phyloP scores from a whole-genome alignment of 2,329 filamentous ascomycete species.

The Sclerotinia minor region DNA sequence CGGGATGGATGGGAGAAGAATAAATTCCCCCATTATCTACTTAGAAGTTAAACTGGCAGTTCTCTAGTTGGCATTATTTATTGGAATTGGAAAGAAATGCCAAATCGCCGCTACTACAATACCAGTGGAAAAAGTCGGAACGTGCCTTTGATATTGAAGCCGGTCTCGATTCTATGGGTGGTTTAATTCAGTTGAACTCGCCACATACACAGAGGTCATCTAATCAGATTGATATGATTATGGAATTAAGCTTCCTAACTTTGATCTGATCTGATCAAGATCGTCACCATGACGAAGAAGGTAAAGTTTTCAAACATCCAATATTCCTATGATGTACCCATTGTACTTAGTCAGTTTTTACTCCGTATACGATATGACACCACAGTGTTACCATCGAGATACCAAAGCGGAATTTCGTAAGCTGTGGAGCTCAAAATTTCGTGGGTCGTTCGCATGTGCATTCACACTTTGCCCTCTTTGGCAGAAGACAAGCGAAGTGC shows the following conservation, averaged over 20 bases:
- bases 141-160: neutral
- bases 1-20: neutral
- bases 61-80: neutral
- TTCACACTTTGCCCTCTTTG: neutral
- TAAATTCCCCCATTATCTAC: neutral
- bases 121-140: slow-evolving; percentile 9
- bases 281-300: neutral
- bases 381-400: neutral
- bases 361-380: neutral
- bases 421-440: neutral
- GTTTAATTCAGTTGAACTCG: neutral
- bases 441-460: neutral
- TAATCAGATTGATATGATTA: slow-evolving; percentile 16
- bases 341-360: neutral
- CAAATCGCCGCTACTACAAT: neutral
- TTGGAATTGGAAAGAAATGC: neutral
- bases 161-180: neutral
- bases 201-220: neutral
- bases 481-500: slow-evolving; percentile 1
- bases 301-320: neutral
- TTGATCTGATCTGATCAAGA: slow-evolving; percentile 9
- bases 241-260: neutral
- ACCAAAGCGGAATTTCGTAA: neutral
- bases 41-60: neutral
- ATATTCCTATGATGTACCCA: neutral